These are phyloP conservation scores for Petunia axillaris DNA, from an alignment of 257 asterid species.

Conservation along the genomic window DNA sequence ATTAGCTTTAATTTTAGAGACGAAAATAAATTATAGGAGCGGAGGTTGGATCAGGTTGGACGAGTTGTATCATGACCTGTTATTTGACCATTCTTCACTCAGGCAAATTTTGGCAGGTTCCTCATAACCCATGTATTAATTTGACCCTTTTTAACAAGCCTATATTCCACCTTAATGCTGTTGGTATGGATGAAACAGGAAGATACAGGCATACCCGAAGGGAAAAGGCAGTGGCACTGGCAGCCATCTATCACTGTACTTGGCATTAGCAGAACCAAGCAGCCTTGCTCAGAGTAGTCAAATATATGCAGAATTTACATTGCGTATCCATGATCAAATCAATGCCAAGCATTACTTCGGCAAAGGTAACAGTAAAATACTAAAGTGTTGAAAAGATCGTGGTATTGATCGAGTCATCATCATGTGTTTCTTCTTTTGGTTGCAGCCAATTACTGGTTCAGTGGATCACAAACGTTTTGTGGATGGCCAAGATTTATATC, in stretches of 20 bases:
- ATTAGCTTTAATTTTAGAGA: no score
- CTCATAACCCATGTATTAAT: no score
- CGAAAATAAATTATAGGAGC: no score
- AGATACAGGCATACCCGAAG: conserved; percentile 55
- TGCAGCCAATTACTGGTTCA: conserved; percentile 77
- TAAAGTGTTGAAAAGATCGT: background rate
- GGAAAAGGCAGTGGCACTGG: conserved; percentile 67
- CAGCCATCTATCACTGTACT: conserved; percentile 52
- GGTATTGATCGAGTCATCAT: background rate
- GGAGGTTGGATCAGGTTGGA: no score
- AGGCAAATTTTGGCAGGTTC: no score
- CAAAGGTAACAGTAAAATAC: conserved; percentile 36
- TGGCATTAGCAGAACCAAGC: conserved; percentile 58
- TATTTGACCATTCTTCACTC: no score
- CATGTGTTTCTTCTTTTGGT: background rate
- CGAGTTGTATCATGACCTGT: no score
- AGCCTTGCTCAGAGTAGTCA: conserved; percentile 43
- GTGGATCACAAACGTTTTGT: conserved; percentile 40
- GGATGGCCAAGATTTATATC: conserved; percentile 72
- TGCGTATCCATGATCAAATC: conserved; percentile 59
- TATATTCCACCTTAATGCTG: no score
- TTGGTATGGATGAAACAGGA: conserved; percentile 44
- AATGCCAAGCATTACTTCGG: conserved; percentile 42
- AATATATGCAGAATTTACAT: conserved; percentile 57
- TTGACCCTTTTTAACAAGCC: no score